phyloP scores from a whole-genome alignment of 2,329 filamentous ascomycete genomes.

The Exophiala xenobiotica region DNA sequence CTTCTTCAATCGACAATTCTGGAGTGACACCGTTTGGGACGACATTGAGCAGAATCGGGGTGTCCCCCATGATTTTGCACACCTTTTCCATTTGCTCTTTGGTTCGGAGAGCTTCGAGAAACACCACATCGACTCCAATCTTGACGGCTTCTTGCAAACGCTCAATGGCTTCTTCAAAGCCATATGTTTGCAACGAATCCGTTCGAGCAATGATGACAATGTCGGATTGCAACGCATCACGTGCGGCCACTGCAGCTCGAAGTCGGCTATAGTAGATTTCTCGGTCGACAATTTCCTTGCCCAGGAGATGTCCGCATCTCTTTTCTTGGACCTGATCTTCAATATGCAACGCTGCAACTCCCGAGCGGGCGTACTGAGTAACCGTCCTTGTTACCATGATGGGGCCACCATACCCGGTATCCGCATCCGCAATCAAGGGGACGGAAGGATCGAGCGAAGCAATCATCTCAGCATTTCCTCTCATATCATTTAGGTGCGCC shows the following conservation, averaged over 20 bases:
- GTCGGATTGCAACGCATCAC: constrained; percentile 39
- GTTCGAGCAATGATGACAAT: constrained; percentile 48
- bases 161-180: constrained; percentile 42
- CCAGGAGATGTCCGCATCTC: constrained; percentile 42
- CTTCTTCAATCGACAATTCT: constrained; percentile 39
- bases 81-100: constrained; percentile 39
- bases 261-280: constrained; percentile 39
- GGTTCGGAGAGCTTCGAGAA: constrained; percentile 43
- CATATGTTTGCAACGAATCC: constrained; percentile 37
- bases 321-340: constrained; percentile 54
- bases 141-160: constrained; percentile 42
- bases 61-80: constrained; percentile 39
- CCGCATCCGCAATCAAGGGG: constrained; percentile 55
- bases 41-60: constrained; percentile 46
- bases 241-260: constrained; percentile 42
- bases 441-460: constrained; percentile 50
- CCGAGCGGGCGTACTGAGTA: constrained; percentile 51
- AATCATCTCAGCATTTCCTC: constrained; percentile 54
- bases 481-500: constrained; percentile 54
- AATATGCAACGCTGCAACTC: constrained; percentile 57
- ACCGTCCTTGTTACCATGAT: constrained; percentile 51
- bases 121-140: constrained; percentile 43
- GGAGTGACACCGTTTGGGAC: constrained; percentile 46
- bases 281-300: constrained; percentile 41
- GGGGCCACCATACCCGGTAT: constrained; percentile 54